Evolutionary conservation across 2,329 filamentous ascomycete species (phyloP).

Genomic region (Didymella pinodella): DNA sequence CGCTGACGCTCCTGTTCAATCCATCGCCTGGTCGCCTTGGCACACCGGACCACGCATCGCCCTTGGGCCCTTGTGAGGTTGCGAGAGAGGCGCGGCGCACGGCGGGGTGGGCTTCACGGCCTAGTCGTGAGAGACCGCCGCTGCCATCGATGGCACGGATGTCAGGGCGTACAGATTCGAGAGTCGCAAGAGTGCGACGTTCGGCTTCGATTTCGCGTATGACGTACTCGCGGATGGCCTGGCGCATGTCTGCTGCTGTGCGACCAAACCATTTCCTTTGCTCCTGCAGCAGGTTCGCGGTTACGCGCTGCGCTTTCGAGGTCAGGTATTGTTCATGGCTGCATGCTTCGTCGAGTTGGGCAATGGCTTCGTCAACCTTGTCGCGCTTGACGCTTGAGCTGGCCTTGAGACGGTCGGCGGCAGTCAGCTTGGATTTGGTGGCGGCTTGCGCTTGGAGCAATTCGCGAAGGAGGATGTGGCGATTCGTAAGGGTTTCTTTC

Average conservation of each 20-base stretch:
- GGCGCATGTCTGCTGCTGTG: constrained; percentile 82
- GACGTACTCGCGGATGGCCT: constrained; percentile 89
- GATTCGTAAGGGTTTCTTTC: constrained; percentile 96
- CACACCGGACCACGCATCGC: constrained; percentile 97
- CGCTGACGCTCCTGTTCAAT: constrained; percentile 78
- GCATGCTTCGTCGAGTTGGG: constrained; percentile 84
- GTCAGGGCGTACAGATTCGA: constrained; percentile 93
- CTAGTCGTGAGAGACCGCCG: constrained; percentile 87
- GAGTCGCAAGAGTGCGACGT: constrained; percentile 84
- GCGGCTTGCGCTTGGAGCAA: constrained; percentile 88
- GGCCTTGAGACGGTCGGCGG: constrained; percentile 87
- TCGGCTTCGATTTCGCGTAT: constrained; percentile 95
- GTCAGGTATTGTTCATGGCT: constrained; percentile 81
- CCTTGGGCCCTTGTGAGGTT: constrained; percentile 92
- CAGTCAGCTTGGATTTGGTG: constrained; percentile 81
- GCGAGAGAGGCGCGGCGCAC: constrained; percentile 77
- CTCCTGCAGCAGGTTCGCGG: constrained; percentile 85
- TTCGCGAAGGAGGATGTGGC: constrained; percentile 93
- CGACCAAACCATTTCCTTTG: constrained; percentile 89
- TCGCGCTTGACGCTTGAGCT: constrained; percentile 87
- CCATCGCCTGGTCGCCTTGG: constrained; percentile 78
- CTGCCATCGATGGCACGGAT: constrained; percentile 91
- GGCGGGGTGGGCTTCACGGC: constrained; percentile 84
- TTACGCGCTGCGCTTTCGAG: constrained; percentile 88
- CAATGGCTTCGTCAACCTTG: constrained; percentile 98